Conservation (phyloP, 139 green algal species). For the Closterium sp. region DNA sequence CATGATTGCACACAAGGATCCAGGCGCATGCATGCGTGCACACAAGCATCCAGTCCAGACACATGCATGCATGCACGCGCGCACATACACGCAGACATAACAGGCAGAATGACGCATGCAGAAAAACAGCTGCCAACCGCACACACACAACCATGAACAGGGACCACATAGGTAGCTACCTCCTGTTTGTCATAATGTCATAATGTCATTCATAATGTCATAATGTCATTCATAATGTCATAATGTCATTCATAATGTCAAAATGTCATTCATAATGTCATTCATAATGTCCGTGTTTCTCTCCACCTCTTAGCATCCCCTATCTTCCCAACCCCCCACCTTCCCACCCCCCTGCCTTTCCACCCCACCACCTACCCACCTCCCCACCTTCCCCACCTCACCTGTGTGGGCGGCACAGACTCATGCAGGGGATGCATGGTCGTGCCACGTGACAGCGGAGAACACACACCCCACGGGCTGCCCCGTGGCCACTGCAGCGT, state of each 20-base stretch:
- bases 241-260: too few species aligned
- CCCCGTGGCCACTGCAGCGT: constrained; percentile 32
- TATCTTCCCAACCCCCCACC: too few species aligned
- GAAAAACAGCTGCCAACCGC: too few species aligned
- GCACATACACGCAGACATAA: neutral
- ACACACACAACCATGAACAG: too few species aligned
- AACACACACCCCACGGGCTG: constrained; percentile 74
- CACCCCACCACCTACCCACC: neutral
- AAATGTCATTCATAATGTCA: too few species aligned
- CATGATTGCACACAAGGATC: neutral
- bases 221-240: too few species aligned
- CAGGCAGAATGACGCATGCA: too few species aligned
- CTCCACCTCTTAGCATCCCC: too few species aligned
- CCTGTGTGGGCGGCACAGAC: constrained; percentile 6
- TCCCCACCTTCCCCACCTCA: neutral
- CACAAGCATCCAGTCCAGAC: neutral
- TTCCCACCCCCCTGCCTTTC: neutral
- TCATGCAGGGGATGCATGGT: constrained; percentile 61
- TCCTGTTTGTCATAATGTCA: too few species aligned
- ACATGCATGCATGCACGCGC: neutral
- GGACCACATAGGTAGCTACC: too few species aligned
- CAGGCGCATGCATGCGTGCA: neutral
- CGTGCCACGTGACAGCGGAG: constrained; percentile 64
- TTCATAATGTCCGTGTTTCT: too few species aligned
- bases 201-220: too few species aligned